Conservation (phyloP, 2,329 filamentous ascomycete genomes). For the Grosmannia penicillata region DNA sequence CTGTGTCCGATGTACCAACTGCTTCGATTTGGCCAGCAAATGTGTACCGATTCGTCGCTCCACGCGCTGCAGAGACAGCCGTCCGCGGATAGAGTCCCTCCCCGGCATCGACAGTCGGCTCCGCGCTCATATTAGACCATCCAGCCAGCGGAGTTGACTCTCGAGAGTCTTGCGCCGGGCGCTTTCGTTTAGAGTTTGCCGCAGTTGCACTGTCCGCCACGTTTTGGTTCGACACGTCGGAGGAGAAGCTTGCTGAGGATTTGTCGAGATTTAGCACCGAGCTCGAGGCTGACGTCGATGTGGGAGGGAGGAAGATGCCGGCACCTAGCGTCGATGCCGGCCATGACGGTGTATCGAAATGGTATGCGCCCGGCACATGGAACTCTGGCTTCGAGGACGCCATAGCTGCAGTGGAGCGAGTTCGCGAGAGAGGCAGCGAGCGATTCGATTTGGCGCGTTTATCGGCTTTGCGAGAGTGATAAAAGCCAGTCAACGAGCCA, state of each 20-base stretch:
- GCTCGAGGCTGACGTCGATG: constrained; percentile 14
- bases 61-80: too few relatives aligned
- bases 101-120: constrained; percentile 12
- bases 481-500: too few relatives aligned
- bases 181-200: constrained; percentile 31
- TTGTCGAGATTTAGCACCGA: constrained; percentile 15
- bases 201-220: constrained; percentile 5
- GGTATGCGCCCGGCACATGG: constrained; percentile 18
- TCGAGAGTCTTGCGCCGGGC: constrained; percentile 15
- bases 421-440: too few relatives aligned
- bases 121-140: constrained; percentile 17
- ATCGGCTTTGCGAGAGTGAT: background rate
- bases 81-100: too few relatives aligned
- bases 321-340: constrained; percentile 15
- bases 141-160: constrained; percentile 20
- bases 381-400: constrained; percentile 15
- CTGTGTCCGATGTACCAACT: constrained; percentile 18
- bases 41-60: constrained; percentile 23
- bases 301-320: constrained; percentile 19
- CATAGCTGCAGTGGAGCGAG: constrained; percentile 13
- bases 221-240: constrained; percentile 17
- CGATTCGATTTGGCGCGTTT: too few relatives aligned
- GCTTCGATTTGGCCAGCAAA: constrained; percentile 40
- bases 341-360: constrained; percentile 13
- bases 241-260: constrained; percentile 24